Evolutionary conservation across 2,329 filamentous ascomycete species (phyloP).

Genomic region (Onygena corvina): DNA sequence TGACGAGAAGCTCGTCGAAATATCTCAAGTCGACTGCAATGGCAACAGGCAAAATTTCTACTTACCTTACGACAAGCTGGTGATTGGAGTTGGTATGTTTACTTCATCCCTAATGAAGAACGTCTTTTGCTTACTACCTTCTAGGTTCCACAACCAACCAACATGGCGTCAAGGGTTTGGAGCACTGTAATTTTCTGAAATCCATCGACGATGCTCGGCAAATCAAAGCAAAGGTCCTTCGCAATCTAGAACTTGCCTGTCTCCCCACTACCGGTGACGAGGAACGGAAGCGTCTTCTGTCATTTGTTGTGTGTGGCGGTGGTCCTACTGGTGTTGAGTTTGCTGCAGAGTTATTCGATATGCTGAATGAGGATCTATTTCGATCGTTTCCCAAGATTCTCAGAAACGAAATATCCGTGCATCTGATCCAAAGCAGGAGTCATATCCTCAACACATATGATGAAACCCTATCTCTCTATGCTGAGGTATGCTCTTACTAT

Average conservation of each 20-base stretch:
- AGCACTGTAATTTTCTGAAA: slow-evolving; percentile 90
- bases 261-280: slow-evolving; percentile 85
- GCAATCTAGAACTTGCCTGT: slow-evolving; percentile 81
- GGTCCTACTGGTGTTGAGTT: slow-evolving; percentile 97
- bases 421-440: slow-evolving; percentile 84
- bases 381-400: slow-evolving; percentile 74
- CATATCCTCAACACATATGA: slow-evolving; percentile 99
- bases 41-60: slow-evolving; percentile 78
- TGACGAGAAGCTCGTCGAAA: slow-evolving; percentile 77
- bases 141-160: slow-evolving; percentile 75
- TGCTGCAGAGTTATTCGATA: slow-evolving; percentile 87
- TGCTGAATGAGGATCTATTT: slow-evolving; percentile 87
- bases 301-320: slow-evolving; percentile 91
- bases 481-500: slow-evolving; percentile 47
- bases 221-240: slow-evolving; percentile 78
- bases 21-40: slow-evolving; percentile 57
- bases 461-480: slow-evolving; percentile 82
- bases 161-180: slow-evolving; percentile 87
- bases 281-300: slow-evolving; percentile 74
- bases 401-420: slow-evolving; percentile 95
- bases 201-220: slow-evolving; percentile 82
- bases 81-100: slow-evolving; percentile 62
- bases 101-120: neutral
- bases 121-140: neutral
- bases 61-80: slow-evolving; percentile 91